Conservation (phyloP, 1,284 basidiomycete species). For the Puccinia brachypodii region DNA sequence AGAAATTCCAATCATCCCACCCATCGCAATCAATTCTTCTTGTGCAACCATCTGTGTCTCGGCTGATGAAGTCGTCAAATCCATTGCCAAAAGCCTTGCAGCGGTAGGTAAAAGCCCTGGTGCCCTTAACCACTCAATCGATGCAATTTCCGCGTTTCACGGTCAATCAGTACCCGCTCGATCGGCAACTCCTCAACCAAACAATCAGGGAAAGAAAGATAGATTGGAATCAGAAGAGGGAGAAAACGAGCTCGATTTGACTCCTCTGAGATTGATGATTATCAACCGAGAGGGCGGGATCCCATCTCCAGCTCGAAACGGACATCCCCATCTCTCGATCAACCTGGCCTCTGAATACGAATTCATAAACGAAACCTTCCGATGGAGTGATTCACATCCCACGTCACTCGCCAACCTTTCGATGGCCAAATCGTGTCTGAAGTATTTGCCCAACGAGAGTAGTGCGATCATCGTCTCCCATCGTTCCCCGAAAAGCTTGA, state of each 20-base stretch:
- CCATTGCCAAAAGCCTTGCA: constrained; percentile 79
- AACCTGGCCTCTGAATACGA: constrained; percentile 86
- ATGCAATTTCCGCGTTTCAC: constrained; percentile 52
- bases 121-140: constrained; percentile 52
- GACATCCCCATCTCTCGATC: constrained; percentile 92
- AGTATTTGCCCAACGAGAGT: constrained; percentile 87
- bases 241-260: constrained; percentile 65
- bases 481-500: constrained; percentile 89
- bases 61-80: constrained; percentile 86
- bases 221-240: constrained; percentile 41
- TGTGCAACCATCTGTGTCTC: constrained; percentile 81
- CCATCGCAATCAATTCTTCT: constrained; percentile 86
- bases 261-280: constrained; percentile 91
- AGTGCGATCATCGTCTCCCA: constrained; percentile 97
- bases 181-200: constrained; percentile 54
- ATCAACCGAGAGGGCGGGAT: constrained; percentile 97
- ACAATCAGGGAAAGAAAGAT: constrained; percentile 43
- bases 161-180: constrained; percentile 11
- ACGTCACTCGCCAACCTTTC: constrained; percentile 82
- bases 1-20: constrained; percentile 95
- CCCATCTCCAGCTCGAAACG: constrained; percentile 91
- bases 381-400: constrained; percentile 78
- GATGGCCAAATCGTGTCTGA: constrained; percentile 82
- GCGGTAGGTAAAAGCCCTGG: constrained; percentile 48
- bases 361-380: constrained; percentile 83